Evolutionary conservation across 2,329 filamentous ascomycete species (phyloP).

Genomic region (Cytospora leucostoma): DNA sequence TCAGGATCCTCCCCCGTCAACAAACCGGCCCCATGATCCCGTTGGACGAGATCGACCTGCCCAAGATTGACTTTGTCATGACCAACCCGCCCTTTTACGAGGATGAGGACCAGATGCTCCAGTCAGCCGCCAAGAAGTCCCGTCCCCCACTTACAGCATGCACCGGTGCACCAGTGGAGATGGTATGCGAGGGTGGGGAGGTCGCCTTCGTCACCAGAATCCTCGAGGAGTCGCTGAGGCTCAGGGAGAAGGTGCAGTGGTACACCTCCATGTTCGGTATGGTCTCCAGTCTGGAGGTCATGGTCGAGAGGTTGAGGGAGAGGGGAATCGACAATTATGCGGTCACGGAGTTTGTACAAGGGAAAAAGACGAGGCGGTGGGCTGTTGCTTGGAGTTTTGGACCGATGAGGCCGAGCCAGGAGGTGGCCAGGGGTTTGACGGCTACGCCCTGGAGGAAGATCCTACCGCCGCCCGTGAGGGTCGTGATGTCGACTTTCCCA

Average conservation of each 20-base stretch:
- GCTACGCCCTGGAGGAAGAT: slow-evolving; percentile 44
- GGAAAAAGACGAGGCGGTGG: slow-evolving; percentile 80
- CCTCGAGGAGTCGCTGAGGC: slow-evolving; percentile 34
- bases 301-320: slow-evolving; percentile 61
- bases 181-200: slow-evolving; percentile 76
- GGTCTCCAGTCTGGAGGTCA: slow-evolving; percentile 63
- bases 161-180: slow-evolving; percentile 79
- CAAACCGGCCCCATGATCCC: slow-evolving; percentile 62
- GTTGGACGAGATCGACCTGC: slow-evolving; percentile 52
- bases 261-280: slow-evolving; percentile 93
- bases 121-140: slow-evolving; percentile 66
- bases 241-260: slow-evolving; percentile 69
- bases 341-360: slow-evolving; percentile 77
- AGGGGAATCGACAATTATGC: slow-evolving; percentile 74
- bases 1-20: slow-evolving; percentile 62
- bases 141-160: slow-evolving; percentile 69
- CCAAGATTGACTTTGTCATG: slow-evolving; percentile 77
- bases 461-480: slow-evolving; percentile 46
- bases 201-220: slow-evolving; percentile 89
- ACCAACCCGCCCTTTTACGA: slow-evolving; percentile 94
- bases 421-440: slow-evolving; percentile 48
- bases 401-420: slow-evolving; percentile 60
- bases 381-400: slow-evolving; percentile 85
- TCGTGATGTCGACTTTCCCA: slow-evolving; percentile 49
- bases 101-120: slow-evolving; percentile 68